phyloP scores from a whole-genome alignment of 495 filamentous ascomycete species.

The Neurospora sp. region DNA sequence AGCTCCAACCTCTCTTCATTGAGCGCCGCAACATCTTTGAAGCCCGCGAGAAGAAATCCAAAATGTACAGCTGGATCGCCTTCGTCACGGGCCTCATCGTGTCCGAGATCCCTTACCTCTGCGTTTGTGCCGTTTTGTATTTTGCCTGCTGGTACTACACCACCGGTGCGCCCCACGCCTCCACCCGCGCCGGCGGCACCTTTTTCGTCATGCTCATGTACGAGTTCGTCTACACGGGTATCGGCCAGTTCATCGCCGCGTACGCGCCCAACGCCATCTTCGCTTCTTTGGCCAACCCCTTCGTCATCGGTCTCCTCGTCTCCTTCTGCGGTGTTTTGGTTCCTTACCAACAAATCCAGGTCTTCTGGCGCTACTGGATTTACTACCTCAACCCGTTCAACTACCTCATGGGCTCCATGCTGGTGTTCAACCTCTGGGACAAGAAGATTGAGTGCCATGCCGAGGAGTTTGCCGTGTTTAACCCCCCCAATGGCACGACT shows the following conservation, averaged over 20 bases:
- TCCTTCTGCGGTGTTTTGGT: conserved; percentile 47
- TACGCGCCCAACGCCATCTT: conserved; percentile 47
- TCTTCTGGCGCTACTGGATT: conserved; percentile 36
- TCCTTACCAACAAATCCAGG: conserved; percentile 38
- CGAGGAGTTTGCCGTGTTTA: conserved; percentile 14
- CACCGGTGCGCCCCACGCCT: conserved; percentile 34
- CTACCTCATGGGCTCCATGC: conserved; percentile 39
- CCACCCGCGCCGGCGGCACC: conserved; percentile 32
- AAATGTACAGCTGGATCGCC: conserved; percentile 64
- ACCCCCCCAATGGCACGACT: conserved; percentile 15
- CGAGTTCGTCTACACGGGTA: conserved; percentile 37
- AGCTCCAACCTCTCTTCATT: conserved; percentile 63
- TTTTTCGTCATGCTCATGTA: conserved; percentile 39
- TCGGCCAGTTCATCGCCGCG: conserved; percentile 34
- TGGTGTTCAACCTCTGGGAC: conserved; percentile 15
- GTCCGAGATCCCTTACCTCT: conserved; percentile 48
- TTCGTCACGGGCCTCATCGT: conserved; percentile 41
- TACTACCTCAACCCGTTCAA: conserved; percentile 49
- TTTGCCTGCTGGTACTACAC: conserved; percentile 53
- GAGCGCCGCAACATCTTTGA: conserved; percentile 59
- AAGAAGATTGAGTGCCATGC: conserved; percentile 6
- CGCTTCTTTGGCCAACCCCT: conserved; percentile 40
- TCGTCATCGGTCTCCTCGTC: conserved; percentile 40
- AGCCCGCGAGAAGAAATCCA: conserved; percentile 59
- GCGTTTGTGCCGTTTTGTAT: conserved; percentile 46